Evolutionary conservation across 2,329 filamentous ascomycete species (phyloP), one percentile per base, ranked within the genome.

Genomic region (Cladobotryum mycophilum): DNA sequence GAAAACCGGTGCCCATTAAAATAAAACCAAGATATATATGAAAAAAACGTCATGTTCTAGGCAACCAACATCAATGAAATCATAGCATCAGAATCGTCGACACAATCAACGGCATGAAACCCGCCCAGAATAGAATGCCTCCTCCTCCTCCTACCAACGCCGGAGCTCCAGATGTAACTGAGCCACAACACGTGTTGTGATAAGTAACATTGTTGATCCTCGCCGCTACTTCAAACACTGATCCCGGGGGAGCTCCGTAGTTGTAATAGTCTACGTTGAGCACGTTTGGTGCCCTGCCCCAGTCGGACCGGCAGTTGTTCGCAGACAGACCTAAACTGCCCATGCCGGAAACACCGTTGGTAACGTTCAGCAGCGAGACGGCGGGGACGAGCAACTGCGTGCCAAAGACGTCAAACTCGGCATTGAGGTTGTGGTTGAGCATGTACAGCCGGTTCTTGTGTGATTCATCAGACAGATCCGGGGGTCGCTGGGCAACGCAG

Each of bases 401-500:
- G 30, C 81, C 81, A 2, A 84, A 80, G 35, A 95, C 69, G 48
- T 79, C 78, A 55, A 95, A 79, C 57, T 90, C 78, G 53, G 85
- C 78, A 66, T 96, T 96, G 52, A 96, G 77, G 64, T 96, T 96
- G 72, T 96, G 91, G 69, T 96, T 96, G 61, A 86, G 80, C 62
- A 96, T 77, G 65, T 91, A 95, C 68, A 95, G 76, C 41, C 84
- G 78, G 30, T 84, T 74, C 52, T 74, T 71, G 1, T 81, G 79
- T 0, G 80, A 77, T 2, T 76, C 68, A 0, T 65, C 61, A 2
- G 70, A 61, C 51, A 95, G 71, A 41, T 79, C 72, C 0, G 88
- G 88, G 1, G 91, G 90, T 0, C 91, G 84, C 63, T 96, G 81
- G 36, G 84, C 76, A 0, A 73, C 83, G 70, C 91, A 96, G 0